phyloP scores from a whole-genome alignment of 176 grass and related monocot species.

The Oryza nivara region DNA sequence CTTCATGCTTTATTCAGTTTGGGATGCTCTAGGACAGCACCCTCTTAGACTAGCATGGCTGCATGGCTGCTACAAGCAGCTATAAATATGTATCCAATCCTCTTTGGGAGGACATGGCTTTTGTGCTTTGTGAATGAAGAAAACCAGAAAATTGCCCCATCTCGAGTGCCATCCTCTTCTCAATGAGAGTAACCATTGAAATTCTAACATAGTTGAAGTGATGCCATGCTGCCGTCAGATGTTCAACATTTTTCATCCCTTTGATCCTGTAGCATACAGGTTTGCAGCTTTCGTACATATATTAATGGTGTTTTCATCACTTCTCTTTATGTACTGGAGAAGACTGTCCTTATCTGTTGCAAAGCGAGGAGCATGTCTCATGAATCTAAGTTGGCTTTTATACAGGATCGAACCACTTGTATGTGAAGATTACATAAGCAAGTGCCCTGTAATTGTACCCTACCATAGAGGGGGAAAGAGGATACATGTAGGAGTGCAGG shows the following conservation, averaged over 20 bases:
- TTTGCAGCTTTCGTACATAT: conserved; percentile 39
- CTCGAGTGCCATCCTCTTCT: too few relatives aligned
- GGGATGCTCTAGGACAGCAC: too few relatives aligned
- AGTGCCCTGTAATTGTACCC: conserved; percentile 80
- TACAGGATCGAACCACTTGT: conserved; percentile 97
- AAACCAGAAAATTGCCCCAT: too few relatives aligned
- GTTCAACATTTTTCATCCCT: conserved; percentile 99
- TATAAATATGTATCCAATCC: too few relatives aligned
- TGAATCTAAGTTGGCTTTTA: conserved; percentile 67
- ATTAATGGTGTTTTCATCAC: neutral
- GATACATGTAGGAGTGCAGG: conserved; percentile 92
- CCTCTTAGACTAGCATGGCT: too few relatives aligned
- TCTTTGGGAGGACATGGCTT: too few relatives aligned
- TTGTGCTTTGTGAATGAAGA: too few relatives aligned
- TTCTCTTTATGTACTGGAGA: conserved; percentile 44
- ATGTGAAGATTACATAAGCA: conserved; percentile 86
- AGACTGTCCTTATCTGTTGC: conserved; percentile 48
- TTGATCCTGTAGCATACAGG: conserved; percentile 98
- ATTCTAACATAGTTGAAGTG: conserved; percentile 74
- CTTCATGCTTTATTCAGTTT: too few relatives aligned
- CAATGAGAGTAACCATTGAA: too few relatives aligned
- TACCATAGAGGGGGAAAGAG: conserved; percentile 97
- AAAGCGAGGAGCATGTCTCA: conserved; percentile 56
- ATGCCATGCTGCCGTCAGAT: conserved; percentile 91
- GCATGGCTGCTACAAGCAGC: too few relatives aligned